Base-by-base conservation (phyloP, 2,329 filamentous ascomycete species). In the Venturia effusa region DNA sequence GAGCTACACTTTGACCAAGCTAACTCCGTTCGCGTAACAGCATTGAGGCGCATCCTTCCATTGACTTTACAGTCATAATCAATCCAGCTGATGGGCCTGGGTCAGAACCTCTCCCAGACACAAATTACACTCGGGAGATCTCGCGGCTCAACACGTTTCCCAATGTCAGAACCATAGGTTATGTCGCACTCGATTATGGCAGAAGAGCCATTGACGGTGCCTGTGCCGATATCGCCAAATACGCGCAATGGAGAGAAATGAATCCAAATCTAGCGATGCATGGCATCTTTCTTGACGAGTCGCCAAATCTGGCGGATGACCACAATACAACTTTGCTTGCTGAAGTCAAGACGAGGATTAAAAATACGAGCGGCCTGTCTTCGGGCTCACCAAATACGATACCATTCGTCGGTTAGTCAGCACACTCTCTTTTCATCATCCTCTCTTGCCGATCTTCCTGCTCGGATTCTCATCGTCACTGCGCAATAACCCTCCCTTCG, bases 251-350 rank as follows among this genome's bases (percentile, higher is more conserved):
- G 79, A 72, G 70, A 62, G 71, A 70, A 61, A 70, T 71, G 22
- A 72, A 74, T 66, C 68, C 72, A 15, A 72, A 72, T 48, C 69
- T 81, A 61, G 71, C 74, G 27, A 71, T 81, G 67, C 73, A 74
- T 62, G 79, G 78, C 61, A 79, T 81, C 67, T 81, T 81, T 69
- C 77, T 81, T 64, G 79, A 80, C 66, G 78, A 81, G 70, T 77
- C 75, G 51, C 78, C 78, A 4, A 67, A 67, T 22, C 40, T 64
- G 19, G 54, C 54, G 5, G 59, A 60, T 32, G 54, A 45, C 1
- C 37, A 43, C 27, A 64, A 64, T 22, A 61, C 37, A 19, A 61
- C 62, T 10, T 63, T 61, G 13, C 59, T 64, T 1, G 22, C 54
- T 6, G 39, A 64, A 24, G 45, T 65, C 45, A 54, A 59, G 37